Conservation (phyloP, 1,284 basidiomycete species). For the Xerocomus amazonicus region DNA sequence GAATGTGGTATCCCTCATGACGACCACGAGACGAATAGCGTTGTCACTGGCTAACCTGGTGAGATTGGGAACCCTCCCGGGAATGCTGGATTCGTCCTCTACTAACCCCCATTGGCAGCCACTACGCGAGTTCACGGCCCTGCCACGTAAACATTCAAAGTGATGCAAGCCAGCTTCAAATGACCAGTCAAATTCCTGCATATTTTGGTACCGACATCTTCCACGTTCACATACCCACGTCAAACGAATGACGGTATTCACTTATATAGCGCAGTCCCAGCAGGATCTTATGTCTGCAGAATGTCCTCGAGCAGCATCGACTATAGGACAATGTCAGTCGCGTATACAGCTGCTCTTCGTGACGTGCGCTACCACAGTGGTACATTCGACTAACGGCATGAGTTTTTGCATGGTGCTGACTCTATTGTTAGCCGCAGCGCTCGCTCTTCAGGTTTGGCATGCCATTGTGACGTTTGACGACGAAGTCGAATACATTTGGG, state of each 20-base stretch:
- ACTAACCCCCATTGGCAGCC: too few species aligned
- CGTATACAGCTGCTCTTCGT: not conserved
- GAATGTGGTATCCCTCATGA: too few species aligned
- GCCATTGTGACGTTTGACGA: constrained; percentile 14
- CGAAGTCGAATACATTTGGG: constrained; percentile 24
- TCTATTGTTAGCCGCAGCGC: constrained; percentile 5
- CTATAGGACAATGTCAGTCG: not conserved
- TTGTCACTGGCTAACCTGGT: too few species aligned
- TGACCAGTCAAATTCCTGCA: too few species aligned
- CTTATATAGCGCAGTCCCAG: not conserved
- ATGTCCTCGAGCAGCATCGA: constrained; percentile 5
- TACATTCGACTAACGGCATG: constrained; percentile 1
- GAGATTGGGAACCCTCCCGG: too few species aligned
- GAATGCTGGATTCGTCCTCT: too few species aligned
- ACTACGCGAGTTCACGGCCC: too few species aligned
- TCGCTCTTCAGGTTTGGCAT: constrained; percentile 18
- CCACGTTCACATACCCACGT: not conserved
- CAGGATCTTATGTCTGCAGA: not conserved
- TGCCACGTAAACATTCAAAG: too few species aligned
- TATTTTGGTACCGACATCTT: not conserved
- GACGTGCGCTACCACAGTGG: constrained; percentile 17
- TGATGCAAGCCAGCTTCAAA: too few species aligned
- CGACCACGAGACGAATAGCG: too few species aligned
- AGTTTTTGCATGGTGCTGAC: not conserved
- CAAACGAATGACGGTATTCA: not conserved